Base-by-base conservation (phyloP, 2,329 filamentous ascomycete species). In the Eurotiales sp. region DNA sequence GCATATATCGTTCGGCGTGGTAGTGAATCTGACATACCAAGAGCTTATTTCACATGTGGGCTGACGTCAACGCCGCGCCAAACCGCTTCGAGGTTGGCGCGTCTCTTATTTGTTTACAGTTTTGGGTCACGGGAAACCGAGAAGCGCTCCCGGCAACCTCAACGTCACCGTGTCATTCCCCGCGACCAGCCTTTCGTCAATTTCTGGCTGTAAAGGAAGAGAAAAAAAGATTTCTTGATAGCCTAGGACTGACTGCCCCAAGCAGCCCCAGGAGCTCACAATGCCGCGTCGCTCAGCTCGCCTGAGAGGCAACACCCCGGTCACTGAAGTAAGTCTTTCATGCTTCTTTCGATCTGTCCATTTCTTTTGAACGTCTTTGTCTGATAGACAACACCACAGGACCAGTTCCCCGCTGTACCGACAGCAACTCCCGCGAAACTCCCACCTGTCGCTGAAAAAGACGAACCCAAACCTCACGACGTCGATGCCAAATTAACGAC, bases 361-460 rank as follows among this genome's bases (percentile, higher is more conserved):
- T 19, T 39, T 15, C 22, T 22, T 15, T 34, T 8, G 25, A 27
- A 27, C 25, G 25, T 10, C 25, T 10, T 23, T 27, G 12, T 4
- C 45, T 47, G 21, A 47, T 27, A 47, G 27, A 47, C 45, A 25
- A 21, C 8, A 43, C 40, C 42, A 45, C 43, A 53, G 46, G 53
- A 53, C 11, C 50, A 55, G 51, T 47, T 54, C 50, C 52, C 46
- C 43, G 36, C 34, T 14, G 32, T 19, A 39, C 42, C 27, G 14
- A 51, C 34, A 30, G 55, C 60, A 22, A 41, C 59, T 48, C 55
- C 55, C 32, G 30, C 56, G 14, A 72, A 67, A 55, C 71, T 80
- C 27, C 57, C 68, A 15, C 65, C 73, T n/a, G 66, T 79, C 17
- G 58, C 69, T 45, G 77, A 80, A 65, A 65, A 69, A 58, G 74